phyloP scores from a whole-genome alignment of 352 stramenopile species.

The Nothophytophthora sp. region DNA sequence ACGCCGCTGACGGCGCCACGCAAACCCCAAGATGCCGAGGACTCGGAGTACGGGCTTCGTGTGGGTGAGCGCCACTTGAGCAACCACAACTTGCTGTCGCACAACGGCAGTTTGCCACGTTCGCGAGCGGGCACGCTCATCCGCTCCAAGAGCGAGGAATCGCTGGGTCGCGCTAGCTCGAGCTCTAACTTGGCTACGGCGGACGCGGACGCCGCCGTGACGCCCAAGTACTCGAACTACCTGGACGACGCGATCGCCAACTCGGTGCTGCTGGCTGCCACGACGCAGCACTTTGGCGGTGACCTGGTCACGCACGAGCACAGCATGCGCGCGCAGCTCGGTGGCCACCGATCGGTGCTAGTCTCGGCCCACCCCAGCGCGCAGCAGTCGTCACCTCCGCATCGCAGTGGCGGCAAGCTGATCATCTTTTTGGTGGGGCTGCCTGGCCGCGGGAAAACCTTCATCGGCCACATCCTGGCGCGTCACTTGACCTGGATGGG shows the following conservation, averaged over 20 bases:
- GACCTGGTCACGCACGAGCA: constrained; percentile 84
- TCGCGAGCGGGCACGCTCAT: constrained; percentile 59
- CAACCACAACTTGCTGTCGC: constrained; percentile 27
- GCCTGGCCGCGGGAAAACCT: constrained; percentile 82
- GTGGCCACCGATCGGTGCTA: constrained; percentile 72
- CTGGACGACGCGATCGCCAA: constrained; percentile 65
- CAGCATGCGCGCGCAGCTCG: constrained; percentile 62
- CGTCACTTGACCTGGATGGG: constrained; percentile 88
- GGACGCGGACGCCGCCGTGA: constrained; percentile 17
- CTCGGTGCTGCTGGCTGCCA: constrained; percentile 74
- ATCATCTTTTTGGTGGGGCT: constrained; percentile 84
- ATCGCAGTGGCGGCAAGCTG: constrained; percentile 63
- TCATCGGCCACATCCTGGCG: constrained; percentile 81
- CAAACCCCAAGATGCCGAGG: constrained; percentile 56
- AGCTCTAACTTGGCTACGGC: constrained; percentile 11
- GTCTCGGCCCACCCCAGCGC: constrained; percentile 38
- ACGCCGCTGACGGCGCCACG: constrained; percentile 35
- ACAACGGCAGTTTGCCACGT: constrained; percentile 19
- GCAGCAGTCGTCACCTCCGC: constrained; percentile 28
- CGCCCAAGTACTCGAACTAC: constrained; percentile 76
- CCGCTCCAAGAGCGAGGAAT: constrained; percentile 76
- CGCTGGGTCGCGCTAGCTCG: constrained; percentile 29
- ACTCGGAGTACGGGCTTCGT: constrained; percentile 72
- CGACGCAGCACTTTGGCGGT: constrained; percentile 85
- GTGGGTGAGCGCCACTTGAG: constrained; percentile 40